phyloP scores from a whole-genome alignment of 2,329 filamentous ascomycete species.

The Ophiognomonia clavigignenti-juglandacearum region DNA sequence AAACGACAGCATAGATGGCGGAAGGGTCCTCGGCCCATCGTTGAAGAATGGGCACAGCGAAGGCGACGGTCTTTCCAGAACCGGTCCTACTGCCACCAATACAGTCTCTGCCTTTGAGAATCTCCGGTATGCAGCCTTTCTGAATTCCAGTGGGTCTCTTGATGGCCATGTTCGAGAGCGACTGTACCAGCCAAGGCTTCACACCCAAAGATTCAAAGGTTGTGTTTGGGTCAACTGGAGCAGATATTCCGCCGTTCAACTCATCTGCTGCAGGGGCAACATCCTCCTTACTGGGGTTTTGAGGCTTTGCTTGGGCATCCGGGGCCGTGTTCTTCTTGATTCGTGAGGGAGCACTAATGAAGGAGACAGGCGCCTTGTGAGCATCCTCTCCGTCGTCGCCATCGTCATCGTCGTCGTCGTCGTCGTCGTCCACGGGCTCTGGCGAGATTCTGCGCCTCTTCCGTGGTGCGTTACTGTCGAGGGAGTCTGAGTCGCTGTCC shows the following conservation, averaged over 20 bases:
- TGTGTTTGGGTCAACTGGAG: slow-evolving; percentile 50
- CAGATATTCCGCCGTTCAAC: slow-evolving; percentile 24
- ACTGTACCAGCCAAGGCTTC: slow-evolving; percentile 81
- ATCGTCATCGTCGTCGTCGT: slow-evolving; percentile 28
- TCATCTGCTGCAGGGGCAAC: slow-evolving; percentile 25
- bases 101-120: slow-evolving; percentile 84
- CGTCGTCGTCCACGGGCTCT: slow-evolving; percentile 22
- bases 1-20: slow-evolving; percentile 81
- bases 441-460: slow-evolving; percentile 37
- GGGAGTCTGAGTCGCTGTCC: slow-evolving; percentile 39
- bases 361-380: slow-evolving; percentile 25
- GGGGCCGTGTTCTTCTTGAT: slow-evolving; percentile 35
- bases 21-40: slow-evolving; percentile 89
- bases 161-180: slow-evolving; percentile 70
- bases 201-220: slow-evolving; percentile 71
- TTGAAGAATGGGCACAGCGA: slow-evolving; percentile 90
- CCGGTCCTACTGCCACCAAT: slow-evolving; percentile 93
- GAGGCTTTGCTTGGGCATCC: slow-evolving; percentile 4
- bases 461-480: slow-evolving; percentile 33
- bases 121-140: slow-evolving; percentile 86
- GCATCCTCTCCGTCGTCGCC: slow-evolving; percentile 30
- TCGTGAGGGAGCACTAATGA: slow-evolving; percentile 48
- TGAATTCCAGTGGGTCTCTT: slow-evolving; percentile 89
- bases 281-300: slow-evolving; percentile 2
- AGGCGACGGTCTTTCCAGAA: slow-evolving; percentile 95